These are phyloP conservation scores for Eucalyptus marginata DNA, from an alignment of 345 rosid species.

Conservation along the genomic window DNA sequence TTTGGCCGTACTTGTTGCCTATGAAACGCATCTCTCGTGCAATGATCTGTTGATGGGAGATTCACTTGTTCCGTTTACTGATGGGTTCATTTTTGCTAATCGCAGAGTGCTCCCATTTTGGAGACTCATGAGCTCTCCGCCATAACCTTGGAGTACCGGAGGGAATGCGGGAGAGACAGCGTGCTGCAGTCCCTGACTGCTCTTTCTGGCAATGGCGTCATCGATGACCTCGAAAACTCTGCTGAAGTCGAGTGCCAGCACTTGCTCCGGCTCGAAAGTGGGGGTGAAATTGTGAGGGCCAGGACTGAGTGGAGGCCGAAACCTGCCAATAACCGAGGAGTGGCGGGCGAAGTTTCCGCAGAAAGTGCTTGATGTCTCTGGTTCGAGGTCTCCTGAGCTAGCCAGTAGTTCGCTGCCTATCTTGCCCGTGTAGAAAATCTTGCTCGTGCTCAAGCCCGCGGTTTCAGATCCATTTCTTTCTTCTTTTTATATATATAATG, in stretches of 20 bases:
- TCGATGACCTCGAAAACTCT: constrained; percentile 12
- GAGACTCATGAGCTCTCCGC: constrained; percentile 77
- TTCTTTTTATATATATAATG: background rate
- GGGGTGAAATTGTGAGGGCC: constrained; percentile 85
- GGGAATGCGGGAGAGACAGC: constrained; percentile 93
- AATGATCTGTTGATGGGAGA: background rate
- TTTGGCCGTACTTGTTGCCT: background rate
- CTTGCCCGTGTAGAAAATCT: constrained; percentile 9
- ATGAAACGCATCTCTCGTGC: background rate
- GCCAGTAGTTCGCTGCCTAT: background rate
- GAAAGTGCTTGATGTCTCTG: constrained; percentile 10
- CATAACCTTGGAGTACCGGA: constrained; percentile 81
- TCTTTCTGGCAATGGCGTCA: constrained; percentile 23
- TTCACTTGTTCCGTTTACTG: background rate
- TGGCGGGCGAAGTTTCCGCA: constrained; percentile 19
- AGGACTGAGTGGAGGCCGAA: constrained; percentile 90
- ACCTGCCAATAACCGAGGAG: constrained; percentile 15
- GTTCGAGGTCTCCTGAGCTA: background rate
- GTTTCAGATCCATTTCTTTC: background rate
- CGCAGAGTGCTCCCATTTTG: constrained; percentile 88
- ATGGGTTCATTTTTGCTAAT: background rate
- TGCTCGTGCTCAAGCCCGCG: background rate
- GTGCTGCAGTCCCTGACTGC: constrained; percentile 87
- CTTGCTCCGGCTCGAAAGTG: constrained; percentile 77
- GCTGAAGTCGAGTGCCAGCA: constrained; percentile 79